Evolutionary conservation across 345 rosid species (phyloP).

Genomic region (Arabis alpina): DNA sequence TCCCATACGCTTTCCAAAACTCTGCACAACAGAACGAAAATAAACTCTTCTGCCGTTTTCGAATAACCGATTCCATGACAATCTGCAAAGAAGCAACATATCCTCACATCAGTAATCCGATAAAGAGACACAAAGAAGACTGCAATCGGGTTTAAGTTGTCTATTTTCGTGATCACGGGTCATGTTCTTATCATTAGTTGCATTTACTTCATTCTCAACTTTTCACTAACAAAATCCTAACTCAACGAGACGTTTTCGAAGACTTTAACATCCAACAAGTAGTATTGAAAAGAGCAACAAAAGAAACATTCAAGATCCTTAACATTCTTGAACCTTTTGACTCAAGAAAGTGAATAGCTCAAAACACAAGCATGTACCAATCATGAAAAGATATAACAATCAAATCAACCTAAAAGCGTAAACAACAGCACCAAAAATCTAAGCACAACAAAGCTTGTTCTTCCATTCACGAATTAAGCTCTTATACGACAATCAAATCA

Average conservation of each 20-base stretch:
- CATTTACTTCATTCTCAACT: constrained; percentile 6
- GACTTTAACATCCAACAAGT: constrained; percentile 9
- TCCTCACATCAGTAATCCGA: constrained; percentile 8
- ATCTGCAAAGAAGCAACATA: constrained; percentile 32
- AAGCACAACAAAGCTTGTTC: too few relatives aligned
- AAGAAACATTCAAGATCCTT: too few relatives aligned
- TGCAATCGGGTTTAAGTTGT: background rate
- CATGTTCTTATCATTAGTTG: background rate
- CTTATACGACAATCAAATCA: background rate
- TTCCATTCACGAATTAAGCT: background rate
- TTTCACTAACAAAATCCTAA: background rate
- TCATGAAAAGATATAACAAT: background rate
- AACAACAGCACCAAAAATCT: too few relatives aligned
- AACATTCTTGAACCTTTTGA: background rate
- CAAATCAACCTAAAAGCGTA: background rate
- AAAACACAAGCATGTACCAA: constrained; percentile 11
- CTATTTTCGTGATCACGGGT: background rate
- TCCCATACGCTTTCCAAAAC: constrained; percentile 22
- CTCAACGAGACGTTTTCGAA: background rate
- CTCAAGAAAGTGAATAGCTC: constrained; percentile 3
- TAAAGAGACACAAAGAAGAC: background rate
- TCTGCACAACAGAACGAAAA: background rate
- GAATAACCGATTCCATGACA: constrained; percentile 1
- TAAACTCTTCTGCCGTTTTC: constrained; percentile 8
- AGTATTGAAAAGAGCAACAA: background rate